Evolutionary conservation across 257 asterid species (phyloP), one percentile per base, ranked within the genome.

Genomic region (Scutellaria minor): DNA sequence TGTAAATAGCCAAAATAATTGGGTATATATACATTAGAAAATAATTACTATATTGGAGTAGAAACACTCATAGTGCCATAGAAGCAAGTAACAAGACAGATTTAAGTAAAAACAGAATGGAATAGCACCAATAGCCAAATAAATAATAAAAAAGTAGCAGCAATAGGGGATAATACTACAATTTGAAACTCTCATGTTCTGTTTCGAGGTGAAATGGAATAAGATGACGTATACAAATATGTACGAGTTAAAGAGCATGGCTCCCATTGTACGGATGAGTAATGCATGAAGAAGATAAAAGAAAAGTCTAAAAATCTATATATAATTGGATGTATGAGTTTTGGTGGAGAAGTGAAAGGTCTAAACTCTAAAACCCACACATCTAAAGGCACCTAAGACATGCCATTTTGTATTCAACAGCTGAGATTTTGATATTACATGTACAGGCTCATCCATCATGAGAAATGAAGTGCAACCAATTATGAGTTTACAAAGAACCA

Each of bases 171-270:
- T 59, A 11, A 13, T 59, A 37, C 39, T 22, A 14, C 12, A 24
- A 56, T 59, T 62, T 18, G n/a, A 76, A 70, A 70, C 14, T 70
- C 20, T 37, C 8, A 66, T 58, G 66, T 22, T 48, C 37, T 51
- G 1, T 13, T 15, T 60, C 64, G 60, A 62, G 50, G 9, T 72
- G 55, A 61, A 72, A 60, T 8, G 7, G 41, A 35, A 62, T 3
- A 31, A 31, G 4, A 31, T 2, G 37, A 31, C 37, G 2, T 31
- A 31, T 31, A 41, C 9, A 44, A 45, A 64, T 20, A 48, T 7
- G 31, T 39, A 48, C 7, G 22, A 48, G 60, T 51, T 47, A n/a
- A 65, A 65, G 47, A 50, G 47, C 59, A 12, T 8, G 22, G 44
- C 71, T 50, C 35, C 59, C 20, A 46, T 14, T 35, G 57, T 39